A percentile compares a stretch with the other conserved stretches of the same genome.
Conservation (phyloP, 2,329 filamentous ascomycete species). For the Fusarium vanettenii region DNA sequence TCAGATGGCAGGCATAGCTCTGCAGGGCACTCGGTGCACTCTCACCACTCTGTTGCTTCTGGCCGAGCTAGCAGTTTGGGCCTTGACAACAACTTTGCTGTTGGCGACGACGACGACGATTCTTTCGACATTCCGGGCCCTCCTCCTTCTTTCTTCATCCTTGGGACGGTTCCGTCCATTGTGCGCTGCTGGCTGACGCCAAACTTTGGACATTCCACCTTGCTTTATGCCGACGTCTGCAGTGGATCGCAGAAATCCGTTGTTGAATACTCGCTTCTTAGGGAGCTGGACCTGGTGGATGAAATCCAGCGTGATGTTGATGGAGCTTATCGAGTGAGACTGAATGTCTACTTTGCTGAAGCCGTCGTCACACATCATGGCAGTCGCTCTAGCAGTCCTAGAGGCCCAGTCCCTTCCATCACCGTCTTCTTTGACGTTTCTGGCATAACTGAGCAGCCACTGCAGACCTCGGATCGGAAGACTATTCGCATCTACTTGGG, state of each 20-base stretch:
- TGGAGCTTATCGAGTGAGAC: slow-evolving; percentile 75
- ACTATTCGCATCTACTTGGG: slow-evolving; percentile 88
- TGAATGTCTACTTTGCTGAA: slow-evolving; percentile 91
- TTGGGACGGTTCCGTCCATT: slow-evolving; percentile 92
- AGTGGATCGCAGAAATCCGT: slow-evolving; percentile 90
- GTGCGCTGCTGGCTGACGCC: slow-evolving; percentile 95
- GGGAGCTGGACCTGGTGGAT: slow-evolving; percentile 77
- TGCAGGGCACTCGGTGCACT: slow-evolving; percentile 82
- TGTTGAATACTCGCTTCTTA: slow-evolving; percentile 80
- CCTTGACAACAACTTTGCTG: slow-evolving; percentile 76
- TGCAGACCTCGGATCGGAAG: slow-evolving; percentile 56
- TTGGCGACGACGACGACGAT: slow-evolving; percentile 74
- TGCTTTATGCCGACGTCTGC: slow-evolving; percentile 92
- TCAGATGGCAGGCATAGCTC: slow-evolving; percentile 96
- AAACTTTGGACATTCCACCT: slow-evolving; percentile 87
- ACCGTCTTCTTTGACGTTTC: slow-evolving; percentile 82
- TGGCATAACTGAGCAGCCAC: slow-evolving; percentile 62
- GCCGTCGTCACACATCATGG: slow-evolving; percentile 83
- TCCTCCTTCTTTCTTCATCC: slow-evolving; percentile 84
- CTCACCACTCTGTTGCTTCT: slow-evolving; percentile 76
- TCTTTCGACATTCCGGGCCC: slow-evolving; percentile 79
- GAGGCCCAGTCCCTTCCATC: slow-evolving; percentile 78
- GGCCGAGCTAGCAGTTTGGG: slow-evolving; percentile 90
- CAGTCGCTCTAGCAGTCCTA: slow-evolving; percentile 78
- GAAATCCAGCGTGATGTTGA: slow-evolving; percentile 74